phyloP scores from a whole-genome alignment of 2,329 filamentous ascomycete genomes.

The Botrytis byssoidea region DNA sequence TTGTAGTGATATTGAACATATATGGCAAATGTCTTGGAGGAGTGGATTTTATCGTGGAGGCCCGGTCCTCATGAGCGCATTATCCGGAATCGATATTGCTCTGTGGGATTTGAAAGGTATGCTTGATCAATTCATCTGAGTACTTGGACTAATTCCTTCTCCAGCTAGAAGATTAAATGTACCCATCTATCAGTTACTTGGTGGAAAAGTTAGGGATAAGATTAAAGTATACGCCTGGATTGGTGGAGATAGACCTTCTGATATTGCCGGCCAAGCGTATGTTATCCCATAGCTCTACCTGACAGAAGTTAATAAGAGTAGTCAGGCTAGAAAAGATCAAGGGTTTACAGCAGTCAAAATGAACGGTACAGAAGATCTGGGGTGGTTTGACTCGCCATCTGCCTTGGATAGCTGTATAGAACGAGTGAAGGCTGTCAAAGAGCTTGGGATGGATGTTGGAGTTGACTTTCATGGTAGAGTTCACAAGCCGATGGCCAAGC shows the following conservation, averaged over 20 bases:
- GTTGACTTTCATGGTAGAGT: conserved; percentile 77
- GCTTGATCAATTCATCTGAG: background rate
- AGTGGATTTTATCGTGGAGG: conserved; percentile 74
- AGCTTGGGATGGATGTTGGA: conserved; percentile 67
- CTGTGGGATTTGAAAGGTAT: conserved; percentile 72
- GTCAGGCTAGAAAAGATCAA: conserved; percentile 56
- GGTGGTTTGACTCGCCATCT: conserved; percentile 71
- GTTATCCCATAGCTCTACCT: conserved; percentile 29
- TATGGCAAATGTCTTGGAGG: conserved; percentile 74
- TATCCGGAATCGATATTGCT: conserved; percentile 76
- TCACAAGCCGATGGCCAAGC: conserved; percentile 79
- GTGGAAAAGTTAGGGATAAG: conserved; percentile 69
- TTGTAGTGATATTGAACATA: conserved; percentile 70
- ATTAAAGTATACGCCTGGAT: conserved; percentile 77
- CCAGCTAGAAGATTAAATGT: conserved; percentile 58
- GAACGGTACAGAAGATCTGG: conserved; percentile 75
- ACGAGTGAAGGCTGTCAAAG: conserved; percentile 66
- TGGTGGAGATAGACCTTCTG: conserved; percentile 67
- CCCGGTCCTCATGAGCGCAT: conserved; percentile 75
- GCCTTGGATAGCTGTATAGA: conserved; percentile 63
- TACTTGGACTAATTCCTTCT: background rate
- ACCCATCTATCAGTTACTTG: conserved; percentile 70
- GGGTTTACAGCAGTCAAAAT: conserved; percentile 71
- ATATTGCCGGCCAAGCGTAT: conserved; percentile 63
- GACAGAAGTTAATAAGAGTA: conserved; percentile 35